Percentiles rank a stretch among this genome's conserved stretches.
These are phyloP conservation scores for Neurospora sp. DNA, from an alignment of 495 filamentous ascomycete genomes.

Conservation along the genomic window DNA sequence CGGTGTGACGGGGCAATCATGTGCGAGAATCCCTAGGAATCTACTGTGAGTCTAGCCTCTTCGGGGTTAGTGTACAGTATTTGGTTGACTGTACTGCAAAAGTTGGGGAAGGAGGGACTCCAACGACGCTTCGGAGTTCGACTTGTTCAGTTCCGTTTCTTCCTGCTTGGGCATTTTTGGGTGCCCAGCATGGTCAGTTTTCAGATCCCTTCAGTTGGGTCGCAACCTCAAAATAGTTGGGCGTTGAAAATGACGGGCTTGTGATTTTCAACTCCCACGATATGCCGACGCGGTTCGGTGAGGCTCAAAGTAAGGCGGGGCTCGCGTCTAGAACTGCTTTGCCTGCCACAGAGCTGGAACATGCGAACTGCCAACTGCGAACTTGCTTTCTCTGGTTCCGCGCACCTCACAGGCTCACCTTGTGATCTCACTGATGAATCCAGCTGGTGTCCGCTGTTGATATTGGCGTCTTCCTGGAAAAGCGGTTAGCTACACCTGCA, in stretches of 20 bases:
- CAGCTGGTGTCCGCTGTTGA: not conserved
- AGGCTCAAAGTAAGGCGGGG: not conserved
- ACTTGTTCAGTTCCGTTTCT: not conserved
- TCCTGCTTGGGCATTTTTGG: not conserved
- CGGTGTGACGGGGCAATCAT: not conserved
- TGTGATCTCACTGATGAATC: not conserved
- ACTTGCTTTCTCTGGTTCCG: not conserved
- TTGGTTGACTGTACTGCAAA: not conserved
- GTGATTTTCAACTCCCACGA: not conserved
- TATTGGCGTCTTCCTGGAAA: not conserved
- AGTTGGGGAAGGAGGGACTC: not conserved
- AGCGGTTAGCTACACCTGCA: not conserved
- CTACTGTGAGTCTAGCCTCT: not conserved
- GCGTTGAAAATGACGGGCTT: not conserved
- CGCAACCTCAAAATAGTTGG: not conserved
- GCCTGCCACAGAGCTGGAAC: not conserved
- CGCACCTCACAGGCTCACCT: not conserved
- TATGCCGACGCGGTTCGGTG: not conserved
- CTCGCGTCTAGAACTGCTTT: not conserved
- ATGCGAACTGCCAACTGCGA: not conserved
- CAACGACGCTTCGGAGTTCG: not conserved
- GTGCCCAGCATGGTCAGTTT: not conserved
- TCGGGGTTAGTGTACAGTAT: not conserved
- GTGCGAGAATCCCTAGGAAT: not conserved
- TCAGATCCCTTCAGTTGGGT: not conserved